Evolutionary conservation across 768 basidiomycete species (phyloP), one percentile per base, ranked within the genome.

Genomic region (Xanthoconium stramineum): DNA sequence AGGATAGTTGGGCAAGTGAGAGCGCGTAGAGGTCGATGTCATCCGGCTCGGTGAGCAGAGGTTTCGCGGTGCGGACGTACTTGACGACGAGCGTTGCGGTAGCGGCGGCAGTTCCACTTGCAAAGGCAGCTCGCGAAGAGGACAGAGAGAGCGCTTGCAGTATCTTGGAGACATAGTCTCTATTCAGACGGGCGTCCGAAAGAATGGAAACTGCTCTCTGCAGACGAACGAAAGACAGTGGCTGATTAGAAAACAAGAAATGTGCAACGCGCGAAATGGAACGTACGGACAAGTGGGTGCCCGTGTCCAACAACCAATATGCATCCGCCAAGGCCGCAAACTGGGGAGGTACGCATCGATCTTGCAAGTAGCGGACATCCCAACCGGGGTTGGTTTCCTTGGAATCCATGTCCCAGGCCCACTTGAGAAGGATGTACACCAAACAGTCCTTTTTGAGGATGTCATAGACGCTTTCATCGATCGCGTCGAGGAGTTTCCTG

Each of bases 281-380:
- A 80, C 87, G 59, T 69, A 91, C 90, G 46, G 80, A 69, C 49
- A 88, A 68, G 43, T 84, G 75, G n/a, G 78, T 75, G 12, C 87
- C 88, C 3, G 82, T 78, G 71, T 94, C 91, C 56, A 94, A 73
- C 68, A 83, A 74, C 87, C 88, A 94, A 73, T 93, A 93, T 65
- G 91, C 91, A 73, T 90, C 86, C n/a, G 88, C 82, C 46, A 93
- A 78, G 5, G 79, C 74, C 8, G 80, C 76, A 64, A 91, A 92
- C 62, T 91, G 91, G 3, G 89, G 86, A 5, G 88, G 84, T 57
- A 94, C 85, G 62, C 80, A 83, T 30, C 79, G 73, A n/a, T 69
- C 82, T 69, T 69, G 75, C 51, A 65, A 74, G 71, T 75, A 89
- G 76, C 57, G 69, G 19, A 17, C 39, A 63, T 58, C 77, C 67